Conservation (phyloP, 2,329 filamentous ascomycete species). For the Neonectria sp. region DNA sequence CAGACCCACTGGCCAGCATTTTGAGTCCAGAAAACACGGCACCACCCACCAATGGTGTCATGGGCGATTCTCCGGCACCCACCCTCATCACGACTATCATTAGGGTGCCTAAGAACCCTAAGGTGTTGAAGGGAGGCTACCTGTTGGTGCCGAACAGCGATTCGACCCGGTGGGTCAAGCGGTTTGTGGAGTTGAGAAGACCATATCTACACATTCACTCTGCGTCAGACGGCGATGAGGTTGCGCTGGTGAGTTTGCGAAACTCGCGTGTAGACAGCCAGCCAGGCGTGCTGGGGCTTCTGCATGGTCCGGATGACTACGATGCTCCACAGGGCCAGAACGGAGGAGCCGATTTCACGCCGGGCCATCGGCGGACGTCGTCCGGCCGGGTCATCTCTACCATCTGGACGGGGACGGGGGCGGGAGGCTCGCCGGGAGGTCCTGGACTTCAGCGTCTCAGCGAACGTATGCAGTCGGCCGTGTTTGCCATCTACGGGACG, state of each 20-base stretch:
- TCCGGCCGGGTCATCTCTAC: constrained; percentile 70
- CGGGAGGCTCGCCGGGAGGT: constrained; percentile 45
- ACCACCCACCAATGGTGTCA: constrained; percentile 76
- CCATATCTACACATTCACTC: constrained; percentile 95
- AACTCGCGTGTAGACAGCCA: constrained; percentile 94
- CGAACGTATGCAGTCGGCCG: constrained; percentile 75
- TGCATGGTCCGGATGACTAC: constrained; percentile 67
- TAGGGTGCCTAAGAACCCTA: constrained; percentile 84
- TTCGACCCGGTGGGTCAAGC: constrained; percentile 88
- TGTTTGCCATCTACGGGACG: constrained; percentile 95
- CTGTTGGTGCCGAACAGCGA: constrained; percentile 88
- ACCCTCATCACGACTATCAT: constrained; percentile 84
- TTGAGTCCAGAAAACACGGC: constrained; percentile 75
- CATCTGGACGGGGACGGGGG: constrained; percentile 66
- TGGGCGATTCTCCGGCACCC: constrained; percentile 66
- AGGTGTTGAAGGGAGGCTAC: constrained; percentile 88
- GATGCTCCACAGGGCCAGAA: constrained; percentile 53
- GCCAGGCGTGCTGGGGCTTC: constrained; percentile 85
- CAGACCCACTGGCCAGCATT: constrained; percentile 69
- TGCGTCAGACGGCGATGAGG: constrained; percentile 88
- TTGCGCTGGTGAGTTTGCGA: constrained; percentile 88
- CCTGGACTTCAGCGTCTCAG: constrained; percentile 67
- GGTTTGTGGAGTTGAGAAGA: constrained; percentile 91
- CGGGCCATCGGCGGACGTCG: constrained; percentile 64
- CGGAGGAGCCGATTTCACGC: constrained; percentile 56